Conservation (phyloP, 2,329 filamentous ascomycete species). For the Fusarium citri region DNA sequence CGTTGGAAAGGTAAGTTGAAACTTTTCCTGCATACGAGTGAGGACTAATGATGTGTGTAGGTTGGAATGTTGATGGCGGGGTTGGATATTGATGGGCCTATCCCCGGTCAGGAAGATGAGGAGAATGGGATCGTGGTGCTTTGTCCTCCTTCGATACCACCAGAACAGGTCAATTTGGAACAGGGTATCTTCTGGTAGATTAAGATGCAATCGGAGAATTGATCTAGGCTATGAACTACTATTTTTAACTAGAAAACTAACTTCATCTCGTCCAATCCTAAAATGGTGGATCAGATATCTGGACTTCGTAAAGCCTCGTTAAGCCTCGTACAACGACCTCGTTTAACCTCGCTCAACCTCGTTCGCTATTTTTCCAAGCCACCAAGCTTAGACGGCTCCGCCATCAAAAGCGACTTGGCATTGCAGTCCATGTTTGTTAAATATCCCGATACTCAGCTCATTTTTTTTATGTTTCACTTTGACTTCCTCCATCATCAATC, state of each 20-base stretch:
- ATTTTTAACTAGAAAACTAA: not conserved
- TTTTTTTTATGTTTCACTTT: no score
- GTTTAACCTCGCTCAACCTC: not conserved
- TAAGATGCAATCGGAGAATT: not conserved
- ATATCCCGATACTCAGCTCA: no score
- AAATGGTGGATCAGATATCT: not conserved
- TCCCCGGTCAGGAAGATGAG: slow-evolving; percentile 28
- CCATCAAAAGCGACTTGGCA: not conserved
- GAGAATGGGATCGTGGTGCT: slow-evolving; percentile 32
- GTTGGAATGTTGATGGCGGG: slow-evolving; percentile 16
- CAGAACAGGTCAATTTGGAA: not conserved
- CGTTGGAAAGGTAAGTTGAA: slow-evolving; percentile 17
- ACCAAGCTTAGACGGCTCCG: not conserved
- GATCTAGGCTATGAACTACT: not conserved
- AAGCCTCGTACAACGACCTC: not conserved
- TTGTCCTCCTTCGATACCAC: slow-evolving; percentile 1
- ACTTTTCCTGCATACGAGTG: no score
- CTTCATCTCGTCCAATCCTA: not conserved
- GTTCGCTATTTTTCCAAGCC: not conserved
- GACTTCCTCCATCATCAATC: not conserved
- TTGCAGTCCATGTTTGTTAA: not conserved
- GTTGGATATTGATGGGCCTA: slow-evolving; percentile 6
- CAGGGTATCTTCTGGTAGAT: slow-evolving; percentile 7
- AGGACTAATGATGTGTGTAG: no score
- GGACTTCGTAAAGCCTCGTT: not conserved